A percentile compares a stretch with the other conserved stretches of the same genome.
Conservation (phyloP, 2,329 filamentous ascomycete genomes). For the Microcera coccophila region DNA sequence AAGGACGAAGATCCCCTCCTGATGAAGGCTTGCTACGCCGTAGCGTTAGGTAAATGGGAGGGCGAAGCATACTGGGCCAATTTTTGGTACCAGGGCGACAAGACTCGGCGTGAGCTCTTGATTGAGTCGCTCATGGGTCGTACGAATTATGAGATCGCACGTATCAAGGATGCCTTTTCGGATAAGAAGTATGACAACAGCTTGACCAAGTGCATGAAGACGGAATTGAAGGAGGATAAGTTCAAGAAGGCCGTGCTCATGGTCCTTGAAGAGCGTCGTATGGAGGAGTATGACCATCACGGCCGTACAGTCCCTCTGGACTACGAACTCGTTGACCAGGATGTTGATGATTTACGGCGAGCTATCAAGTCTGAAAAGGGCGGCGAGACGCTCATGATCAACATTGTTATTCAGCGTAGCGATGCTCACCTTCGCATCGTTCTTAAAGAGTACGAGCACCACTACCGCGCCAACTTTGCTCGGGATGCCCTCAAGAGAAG, state of each 20-base stretch:
- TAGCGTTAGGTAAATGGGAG: constrained; percentile 85
- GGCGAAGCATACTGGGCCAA: constrained; percentile 97
- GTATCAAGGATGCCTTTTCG: constrained; percentile 82
- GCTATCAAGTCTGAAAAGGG: constrained; percentile 71
- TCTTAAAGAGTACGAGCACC: constrained; percentile 68
- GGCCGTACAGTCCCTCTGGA: constrained; percentile 59
- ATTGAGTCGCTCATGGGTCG: constrained; percentile 92
- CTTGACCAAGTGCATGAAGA: constrained; percentile 80
- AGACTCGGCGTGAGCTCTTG: constrained; percentile 77
- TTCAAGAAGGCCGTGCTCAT: constrained; percentile 85
- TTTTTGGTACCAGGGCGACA: constrained; percentile 91
- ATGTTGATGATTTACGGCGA: constrained; percentile 67
- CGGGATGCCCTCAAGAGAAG: constrained; percentile 84
- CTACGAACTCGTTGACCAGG: constrained; percentile 58
- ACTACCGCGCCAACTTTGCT: constrained; percentile 77
- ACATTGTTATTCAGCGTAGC: constrained; percentile 75
- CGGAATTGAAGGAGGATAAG: constrained; percentile 91
- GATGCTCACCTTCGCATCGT: constrained; percentile 80
- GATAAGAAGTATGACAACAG: constrained; percentile 89
- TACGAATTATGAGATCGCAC: constrained; percentile 77
- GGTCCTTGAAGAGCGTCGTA: constrained; percentile 75
- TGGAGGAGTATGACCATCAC: constrained; percentile 71
- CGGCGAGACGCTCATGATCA: constrained; percentile 83
- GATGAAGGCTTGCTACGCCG: constrained; percentile 88
- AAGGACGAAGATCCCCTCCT: constrained; percentile 72